Base-by-base conservation (phyloP, 2,329 filamentous ascomycete species). In the Exophiala sideris region DNA sequence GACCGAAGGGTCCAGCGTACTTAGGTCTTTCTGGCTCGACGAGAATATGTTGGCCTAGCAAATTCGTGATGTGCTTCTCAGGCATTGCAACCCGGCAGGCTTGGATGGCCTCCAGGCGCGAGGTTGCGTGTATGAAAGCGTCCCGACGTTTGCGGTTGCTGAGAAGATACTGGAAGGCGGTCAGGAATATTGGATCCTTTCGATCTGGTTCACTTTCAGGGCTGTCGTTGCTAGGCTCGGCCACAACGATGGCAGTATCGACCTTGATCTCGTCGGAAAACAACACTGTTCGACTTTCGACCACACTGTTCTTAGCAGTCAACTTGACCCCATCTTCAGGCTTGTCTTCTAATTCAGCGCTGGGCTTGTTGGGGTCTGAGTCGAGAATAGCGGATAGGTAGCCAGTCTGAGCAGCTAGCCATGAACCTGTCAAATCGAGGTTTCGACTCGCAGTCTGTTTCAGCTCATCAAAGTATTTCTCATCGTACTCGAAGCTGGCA, bases 101-200 rank as follows among this genome's bases (percentile, higher is more conserved):
- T 68, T 96, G 92, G 45, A 96, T 79, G 20, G 90, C 89, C 68
- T 97, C 92, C 56, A 92, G 95, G 45, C 94, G 87, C 20, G 88
- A 82, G 52, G 89, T 84, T 39, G 89, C 87, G 70, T 95, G 88
- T 50, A 95, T 81, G 67, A 96, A 96, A 8, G 86, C 84, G 70
- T 97, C 94, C 14, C 79, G 76, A 49, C 79, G 77, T 52, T 82
- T 83, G 11, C 83, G 83, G 32, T 82, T 82, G 54, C 88, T 80
- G 42, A 85, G 75, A 62, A 89, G 81, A 66, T 87, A 84, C 62
- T 90, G 85, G 69, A 96, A 96, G 8, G 90, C 90, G 88, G 86
- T 73, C 91, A 92, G 71, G 36, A 96, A 96, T 4, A 91, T 88
- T 3, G 87, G 86, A 65, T 94, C 88, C n/a, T 57, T 60, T 2